Evolutionary conservation across 2,329 filamentous ascomycete genomes (phyloP).

Genomic region (Fusarium sp.): DNA sequence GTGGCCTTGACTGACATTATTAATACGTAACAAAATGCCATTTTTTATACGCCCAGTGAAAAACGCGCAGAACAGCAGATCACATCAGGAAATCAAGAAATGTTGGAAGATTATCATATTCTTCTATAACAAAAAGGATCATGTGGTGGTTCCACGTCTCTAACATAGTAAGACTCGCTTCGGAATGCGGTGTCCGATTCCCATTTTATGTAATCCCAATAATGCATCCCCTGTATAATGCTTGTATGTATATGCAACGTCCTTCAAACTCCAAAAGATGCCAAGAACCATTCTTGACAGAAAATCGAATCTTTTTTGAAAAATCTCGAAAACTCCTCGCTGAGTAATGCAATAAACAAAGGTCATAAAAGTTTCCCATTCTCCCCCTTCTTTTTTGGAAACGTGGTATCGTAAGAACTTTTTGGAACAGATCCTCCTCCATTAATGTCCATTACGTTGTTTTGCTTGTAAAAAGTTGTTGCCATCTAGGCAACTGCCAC

Average conservation of each 20-base stretch:
- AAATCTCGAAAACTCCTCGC: constrained; percentile 39
- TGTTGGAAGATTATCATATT: constrained; percentile 19
- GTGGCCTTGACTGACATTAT: constrained; percentile 14
- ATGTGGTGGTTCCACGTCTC: constrained; percentile 9
- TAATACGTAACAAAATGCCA: constrained; percentile 6
- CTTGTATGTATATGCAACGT: background rate
- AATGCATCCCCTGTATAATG: constrained; percentile 1
- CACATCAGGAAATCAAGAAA: background rate
- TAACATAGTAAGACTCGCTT: constrained; percentile 28
- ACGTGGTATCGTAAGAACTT: constrained; percentile 30
- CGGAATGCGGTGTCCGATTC: constrained; percentile 9
- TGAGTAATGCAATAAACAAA: constrained; percentile 28
- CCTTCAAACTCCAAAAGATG: constrained; percentile 20
- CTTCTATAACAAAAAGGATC: constrained; percentile 6
- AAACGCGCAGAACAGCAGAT: background rate
- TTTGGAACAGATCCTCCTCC: constrained; percentile 22
- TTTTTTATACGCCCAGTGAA: background rate
- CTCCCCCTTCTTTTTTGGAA: constrained; percentile 14
- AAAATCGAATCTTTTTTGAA: constrained; percentile 12
- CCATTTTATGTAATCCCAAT: constrained; percentile 21
- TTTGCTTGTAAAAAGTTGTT: background rate
- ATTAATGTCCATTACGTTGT: constrained; percentile 34
- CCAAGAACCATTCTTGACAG: constrained; percentile 11
- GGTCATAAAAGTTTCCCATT: constrained; percentile 26
- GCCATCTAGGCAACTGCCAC: constrained; percentile 38